Evolutionary conservation across 768 basidiomycete species (phyloP).

Genomic region (Boletus sensibilis): DNA sequence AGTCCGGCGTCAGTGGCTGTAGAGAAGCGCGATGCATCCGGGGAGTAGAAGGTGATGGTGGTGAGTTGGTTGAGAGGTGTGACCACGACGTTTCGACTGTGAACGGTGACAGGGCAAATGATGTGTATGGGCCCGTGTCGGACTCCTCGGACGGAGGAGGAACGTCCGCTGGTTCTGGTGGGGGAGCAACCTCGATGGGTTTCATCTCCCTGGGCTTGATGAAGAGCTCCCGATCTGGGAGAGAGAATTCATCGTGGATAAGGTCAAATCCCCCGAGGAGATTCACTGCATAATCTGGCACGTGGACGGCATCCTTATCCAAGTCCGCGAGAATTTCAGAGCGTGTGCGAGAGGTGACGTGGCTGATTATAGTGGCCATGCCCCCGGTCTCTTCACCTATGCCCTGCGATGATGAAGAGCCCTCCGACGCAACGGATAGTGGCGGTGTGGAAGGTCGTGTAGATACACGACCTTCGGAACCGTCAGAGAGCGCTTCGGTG

Average conservation of each 20-base stretch:
- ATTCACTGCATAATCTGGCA: slow-evolving; percentile 46
- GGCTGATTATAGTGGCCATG: slow-evolving; percentile 39
- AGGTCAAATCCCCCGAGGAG: slow-evolving; percentile 44
- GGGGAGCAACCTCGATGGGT: slow-evolving; percentile 29
- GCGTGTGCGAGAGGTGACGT: slow-evolving; percentile 32
- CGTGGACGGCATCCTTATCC: slow-evolving; percentile 34
- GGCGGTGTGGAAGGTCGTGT: slow-evolving; percentile 32
- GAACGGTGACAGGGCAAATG: slow-evolving; percentile 31
- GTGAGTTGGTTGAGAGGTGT: slow-evolving; percentile 19
- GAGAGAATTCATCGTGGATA: slow-evolving; percentile 34
- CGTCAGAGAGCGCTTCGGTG: slow-evolving; percentile 15
- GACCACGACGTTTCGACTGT: slow-evolving; percentile 23
- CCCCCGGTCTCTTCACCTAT: slow-evolving; percentile 24
- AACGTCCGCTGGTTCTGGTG: slow-evolving; percentile 14
- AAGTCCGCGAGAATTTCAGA: slow-evolving; percentile 38
- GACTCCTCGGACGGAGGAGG: slow-evolving; percentile 34
- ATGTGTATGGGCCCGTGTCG: slow-evolving; percentile 33
- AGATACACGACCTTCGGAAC: slow-evolving; percentile 24
- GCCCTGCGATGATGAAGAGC: slow-evolving; percentile 26
- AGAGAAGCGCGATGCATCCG: slow-evolving; percentile 25
- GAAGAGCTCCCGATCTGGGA: slow-evolving; percentile 33
- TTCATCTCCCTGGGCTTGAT: slow-evolving; percentile 30
- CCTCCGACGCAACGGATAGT: slow-evolving; percentile 27
- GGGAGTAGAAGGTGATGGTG: slow-evolving; percentile 20
- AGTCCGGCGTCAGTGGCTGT: slow-evolving; percentile 31